Evolutionary conservation across 2,329 filamentous ascomycete genomes (phyloP).

Genomic region (Xylaria sp.): DNA sequence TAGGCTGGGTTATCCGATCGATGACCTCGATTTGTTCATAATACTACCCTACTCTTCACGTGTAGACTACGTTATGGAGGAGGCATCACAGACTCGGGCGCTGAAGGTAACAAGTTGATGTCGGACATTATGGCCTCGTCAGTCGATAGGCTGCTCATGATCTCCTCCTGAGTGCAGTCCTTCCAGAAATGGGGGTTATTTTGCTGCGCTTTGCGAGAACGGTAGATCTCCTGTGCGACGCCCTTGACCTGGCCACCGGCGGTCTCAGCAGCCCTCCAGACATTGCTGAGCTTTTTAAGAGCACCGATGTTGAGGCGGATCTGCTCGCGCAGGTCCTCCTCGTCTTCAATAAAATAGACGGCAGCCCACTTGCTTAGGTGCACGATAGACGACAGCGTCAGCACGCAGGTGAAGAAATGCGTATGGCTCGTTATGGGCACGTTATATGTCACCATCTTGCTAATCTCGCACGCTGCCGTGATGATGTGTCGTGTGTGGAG

Average conservation of each 20-base stretch:
- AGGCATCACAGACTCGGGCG: constrained; percentile 32
- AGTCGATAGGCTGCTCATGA: constrained; percentile 64
- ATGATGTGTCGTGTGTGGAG: constrained; percentile 83
- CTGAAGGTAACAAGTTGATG: constrained; percentile 57
- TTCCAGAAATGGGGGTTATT: constrained; percentile 65
- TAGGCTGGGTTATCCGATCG: background rate
- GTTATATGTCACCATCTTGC: constrained; percentile 77
- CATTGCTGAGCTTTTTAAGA: constrained; percentile 72
- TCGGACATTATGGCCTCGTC: constrained; percentile 70
- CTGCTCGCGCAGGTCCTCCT: constrained; percentile 75
- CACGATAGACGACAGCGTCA: constrained; percentile 82
- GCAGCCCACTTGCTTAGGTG: constrained; percentile 81
- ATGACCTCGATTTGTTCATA: background rate
- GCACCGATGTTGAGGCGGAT: constrained; percentile 83
- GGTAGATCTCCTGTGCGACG: constrained; percentile 81
- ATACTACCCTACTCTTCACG: background rate
- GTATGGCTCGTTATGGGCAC: constrained; percentile 78
- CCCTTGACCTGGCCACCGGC: constrained; percentile 79
- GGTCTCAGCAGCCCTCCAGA: constrained; percentile 77
- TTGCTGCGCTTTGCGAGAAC: constrained; percentile 66
- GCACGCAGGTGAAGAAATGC: constrained; percentile 84
- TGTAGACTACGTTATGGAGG: constrained; percentile 9
- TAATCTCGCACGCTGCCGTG: constrained; percentile 80
- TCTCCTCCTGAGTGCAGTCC: constrained; percentile 64
- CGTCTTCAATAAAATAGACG: constrained; percentile 69